Conservation (phyloP, 169 alveolate genomes). For the Theileria sp. region DNA sequence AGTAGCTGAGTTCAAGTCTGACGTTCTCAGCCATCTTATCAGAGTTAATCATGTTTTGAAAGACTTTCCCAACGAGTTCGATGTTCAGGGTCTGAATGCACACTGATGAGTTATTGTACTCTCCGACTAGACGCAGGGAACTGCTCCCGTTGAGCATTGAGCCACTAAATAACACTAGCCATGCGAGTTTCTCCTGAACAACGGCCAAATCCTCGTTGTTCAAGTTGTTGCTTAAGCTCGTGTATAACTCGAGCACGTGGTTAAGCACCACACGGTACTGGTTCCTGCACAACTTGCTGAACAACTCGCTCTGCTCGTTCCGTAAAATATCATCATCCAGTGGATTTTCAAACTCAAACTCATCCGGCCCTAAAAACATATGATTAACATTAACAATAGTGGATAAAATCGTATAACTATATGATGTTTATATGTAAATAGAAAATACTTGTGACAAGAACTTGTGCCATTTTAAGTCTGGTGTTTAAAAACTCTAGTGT, state of each 20-base stretch:
- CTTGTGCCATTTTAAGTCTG: constrained; percentile 79
- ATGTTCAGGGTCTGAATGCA: constrained; percentile 72
- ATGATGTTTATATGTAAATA: background rate
- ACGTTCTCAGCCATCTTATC: constrained; percentile 72
- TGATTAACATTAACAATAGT: background rate
- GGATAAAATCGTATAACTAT: background rate
- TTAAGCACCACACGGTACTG: constrained; percentile 62
- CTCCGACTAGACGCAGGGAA: constrained; percentile 61
- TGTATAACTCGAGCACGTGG: constrained; percentile 37
- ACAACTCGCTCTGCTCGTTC: constrained; percentile 80
- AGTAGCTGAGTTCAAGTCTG: constrained; percentile 81
- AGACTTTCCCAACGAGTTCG: constrained; percentile 79
- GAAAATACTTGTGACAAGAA: constrained; percentile 54
- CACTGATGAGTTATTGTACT: constrained; percentile 44
- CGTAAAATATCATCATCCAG: constrained; percentile 74
- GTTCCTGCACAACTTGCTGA: constrained; percentile 77
- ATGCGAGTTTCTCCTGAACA: constrained; percentile 71
- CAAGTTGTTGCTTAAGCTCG: constrained; percentile 24
- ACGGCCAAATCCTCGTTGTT: constrained; percentile 40
- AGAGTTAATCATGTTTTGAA: constrained; percentile 71
- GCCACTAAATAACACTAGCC: constrained; percentile 76
- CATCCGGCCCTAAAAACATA: constrained; percentile 24
- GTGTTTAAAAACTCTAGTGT: constrained; percentile 78
- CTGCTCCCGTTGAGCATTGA: constrained; percentile 76
- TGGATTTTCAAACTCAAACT: constrained; percentile 62